A percentile compares a stretch with the other conserved stretches of the same genome.
phyloP scores from a whole-genome alignment of 129 eudicot genomes.

The Flaveria trinervia region DNA sequence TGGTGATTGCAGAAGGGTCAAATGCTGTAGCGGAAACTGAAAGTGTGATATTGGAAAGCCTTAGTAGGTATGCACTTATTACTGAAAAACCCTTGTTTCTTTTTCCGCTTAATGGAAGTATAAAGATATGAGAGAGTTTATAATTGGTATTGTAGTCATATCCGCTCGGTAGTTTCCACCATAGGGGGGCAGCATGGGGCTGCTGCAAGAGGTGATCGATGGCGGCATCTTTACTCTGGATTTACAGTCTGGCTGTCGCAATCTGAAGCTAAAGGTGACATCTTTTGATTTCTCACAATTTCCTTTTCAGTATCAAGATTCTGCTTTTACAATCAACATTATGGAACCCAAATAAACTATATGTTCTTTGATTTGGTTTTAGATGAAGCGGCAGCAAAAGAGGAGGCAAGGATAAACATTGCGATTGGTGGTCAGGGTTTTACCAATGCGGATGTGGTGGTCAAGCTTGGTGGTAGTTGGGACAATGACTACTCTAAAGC shows the following conservation, averaged over 20 bases:
- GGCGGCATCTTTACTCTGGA: constrained; percentile 93
- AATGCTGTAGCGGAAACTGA: constrained; percentile 79
- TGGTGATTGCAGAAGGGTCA: constrained; percentile 73
- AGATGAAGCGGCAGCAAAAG: constrained; percentile 90
- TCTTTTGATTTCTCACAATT: neutral
- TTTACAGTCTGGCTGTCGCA: constrained; percentile 90
- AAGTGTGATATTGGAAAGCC: constrained; percentile 70
- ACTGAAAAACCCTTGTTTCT: neutral
- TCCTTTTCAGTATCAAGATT: neutral
- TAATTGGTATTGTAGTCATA: constrained; percentile 55
- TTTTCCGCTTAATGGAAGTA: constrained; percentile 1
- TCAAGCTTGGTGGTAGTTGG: constrained; percentile 86
- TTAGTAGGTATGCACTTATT: constrained; percentile 67
- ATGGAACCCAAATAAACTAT: neutral
- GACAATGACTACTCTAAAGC: constrained; percentile 70
- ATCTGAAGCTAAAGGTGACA: constrained; percentile 84
- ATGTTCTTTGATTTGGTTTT: constrained; percentile 22
- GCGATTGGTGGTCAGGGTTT: constrained; percentile 62
- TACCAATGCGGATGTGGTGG: constrained; percentile 91
- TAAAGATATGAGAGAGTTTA: neutral
- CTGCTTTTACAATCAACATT: constrained; percentile 11
- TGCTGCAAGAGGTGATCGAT: constrained; percentile 65
- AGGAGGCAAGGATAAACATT: constrained; percentile 65
- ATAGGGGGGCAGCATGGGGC: constrained; percentile 86
- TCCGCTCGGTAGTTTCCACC: constrained; percentile 89